A percentile compares a stretch with the other conserved stretches of the same genome.
phyloP scores from a whole-genome alignment of 306 rosid genomes.

The Malus asiatica region DNA sequence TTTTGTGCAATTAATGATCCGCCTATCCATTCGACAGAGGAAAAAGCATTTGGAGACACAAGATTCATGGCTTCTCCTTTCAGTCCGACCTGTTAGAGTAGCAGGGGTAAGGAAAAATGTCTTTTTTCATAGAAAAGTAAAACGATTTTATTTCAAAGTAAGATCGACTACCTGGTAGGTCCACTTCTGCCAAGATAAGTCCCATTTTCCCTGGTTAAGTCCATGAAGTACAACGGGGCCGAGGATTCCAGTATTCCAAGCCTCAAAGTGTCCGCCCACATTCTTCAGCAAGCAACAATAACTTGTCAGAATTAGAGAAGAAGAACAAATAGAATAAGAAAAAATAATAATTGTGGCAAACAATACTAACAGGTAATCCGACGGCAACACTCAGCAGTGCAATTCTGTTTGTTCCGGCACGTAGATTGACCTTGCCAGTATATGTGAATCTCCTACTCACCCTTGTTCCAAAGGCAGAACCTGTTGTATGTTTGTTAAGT shows the following conservation, averaged over 20 bases:
- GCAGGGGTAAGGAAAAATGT: slow-evolving; percentile 8
- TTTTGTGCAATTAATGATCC: slow-evolving; percentile 55
- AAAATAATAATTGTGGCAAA: slow-evolving; percentile 13
- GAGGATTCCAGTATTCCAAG: slow-evolving; percentile 94
- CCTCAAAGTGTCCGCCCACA: slow-evolving; percentile 92
- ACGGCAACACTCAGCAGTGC: slow-evolving; percentile 93
- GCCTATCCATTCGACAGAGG: slow-evolving; percentile 82
- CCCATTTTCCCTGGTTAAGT: slow-evolving; percentile 85
- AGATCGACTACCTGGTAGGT: slow-evolving; percentile 69
- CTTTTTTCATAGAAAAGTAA: slow-evolving; percentile 1
- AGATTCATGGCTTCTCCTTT: slow-evolving; percentile 97
- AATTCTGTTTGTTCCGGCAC: slow-evolving; percentile 72
- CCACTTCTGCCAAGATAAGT: slow-evolving; percentile 93
- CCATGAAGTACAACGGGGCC: slow-evolving; percentile 96
- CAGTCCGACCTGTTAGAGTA: slow-evolving; percentile 65
- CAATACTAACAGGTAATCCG: slow-evolving; percentile 78
- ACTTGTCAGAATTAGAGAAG: slow-evolving; percentile 3
- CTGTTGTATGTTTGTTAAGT: slow-evolving; percentile 35
- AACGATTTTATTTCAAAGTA: slow-evolving; percentile 10
- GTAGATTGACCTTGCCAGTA: slow-evolving; percentile 69
- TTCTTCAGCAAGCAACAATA: slow-evolving; percentile 44
- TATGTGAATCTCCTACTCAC: slow-evolving; percentile 75
- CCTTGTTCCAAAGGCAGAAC: slow-evolving; percentile 89
- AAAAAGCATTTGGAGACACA: slow-evolving; percentile 57
- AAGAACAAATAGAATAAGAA: background rate